A percentile compares a stretch with the other conserved stretches of the same genome.
These are phyloP conservation scores for Fusarium chaquense DNA, from an alignment of 2,329 filamentous ascomycete species.

Conservation along the genomic window DNA sequence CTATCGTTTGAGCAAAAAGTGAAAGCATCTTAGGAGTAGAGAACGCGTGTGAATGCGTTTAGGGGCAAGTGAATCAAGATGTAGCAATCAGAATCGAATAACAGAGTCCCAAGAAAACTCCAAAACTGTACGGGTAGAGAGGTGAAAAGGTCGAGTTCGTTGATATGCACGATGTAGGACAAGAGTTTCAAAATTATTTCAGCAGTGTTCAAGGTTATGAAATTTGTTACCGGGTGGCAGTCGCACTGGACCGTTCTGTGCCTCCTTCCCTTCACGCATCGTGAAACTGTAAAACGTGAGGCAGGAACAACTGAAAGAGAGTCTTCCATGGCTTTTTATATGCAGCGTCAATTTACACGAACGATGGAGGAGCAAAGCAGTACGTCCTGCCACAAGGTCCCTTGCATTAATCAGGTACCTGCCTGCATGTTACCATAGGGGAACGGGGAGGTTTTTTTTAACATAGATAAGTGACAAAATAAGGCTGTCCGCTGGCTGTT, in stretches of 20 bases:
- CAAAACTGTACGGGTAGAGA: constrained; percentile 28
- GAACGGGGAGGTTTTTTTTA: too few relatives aligned
- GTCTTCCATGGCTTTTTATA: background rate
- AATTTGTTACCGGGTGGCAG: constrained; percentile 16
- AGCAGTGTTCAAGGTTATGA: constrained; percentile 2
- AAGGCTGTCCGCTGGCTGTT: too few relatives aligned
- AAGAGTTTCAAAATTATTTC: constrained; percentile 25
- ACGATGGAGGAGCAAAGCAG: background rate
- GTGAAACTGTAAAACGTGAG: constrained; percentile 9
- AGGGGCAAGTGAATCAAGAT: background rate
- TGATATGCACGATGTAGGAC: constrained; percentile 18
- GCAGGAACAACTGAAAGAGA: background rate
- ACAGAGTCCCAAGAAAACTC: constrained; percentile 39
- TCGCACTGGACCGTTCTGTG: constrained; percentile 6
- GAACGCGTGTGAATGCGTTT: background rate
- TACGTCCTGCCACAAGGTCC: background rate
- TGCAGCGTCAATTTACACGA: background rate
- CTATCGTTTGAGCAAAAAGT: background rate
- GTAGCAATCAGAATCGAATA: constrained; percentile 13
- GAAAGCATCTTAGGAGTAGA: constrained; percentile 24
- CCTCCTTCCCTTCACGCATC: background rate
- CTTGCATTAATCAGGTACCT: background rate
- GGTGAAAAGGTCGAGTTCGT: constrained; percentile 8
- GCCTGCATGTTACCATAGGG: background rate
- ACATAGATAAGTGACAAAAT: too few relatives aligned